Conservation (phyloP, 78 protist genomes). For the Ministeria vibrans region DNA sequence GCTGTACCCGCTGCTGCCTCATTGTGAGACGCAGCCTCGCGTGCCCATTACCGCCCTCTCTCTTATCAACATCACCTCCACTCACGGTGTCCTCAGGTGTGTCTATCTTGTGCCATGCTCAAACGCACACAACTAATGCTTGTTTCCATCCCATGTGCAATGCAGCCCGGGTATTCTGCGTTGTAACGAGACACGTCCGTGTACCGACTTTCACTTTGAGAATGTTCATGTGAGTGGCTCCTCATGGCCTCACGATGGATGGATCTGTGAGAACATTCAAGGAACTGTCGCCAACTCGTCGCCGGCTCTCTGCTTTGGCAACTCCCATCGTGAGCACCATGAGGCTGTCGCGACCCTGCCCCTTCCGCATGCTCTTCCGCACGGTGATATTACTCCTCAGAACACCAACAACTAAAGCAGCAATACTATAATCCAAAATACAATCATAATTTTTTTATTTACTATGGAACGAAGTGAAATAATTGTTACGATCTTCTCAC, state of each 20-base stretch:
- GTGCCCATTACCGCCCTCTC: background rate
- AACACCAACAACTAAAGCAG: background rate
- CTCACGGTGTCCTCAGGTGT: background rate
- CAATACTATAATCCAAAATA: too few species aligned
- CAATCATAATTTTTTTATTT: too few species aligned
- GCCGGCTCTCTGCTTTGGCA: background rate
- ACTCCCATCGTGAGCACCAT: background rate
- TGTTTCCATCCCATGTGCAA: background rate
- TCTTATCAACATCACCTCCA: background rate
- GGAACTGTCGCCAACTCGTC: background rate
- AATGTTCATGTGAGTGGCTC: background rate
- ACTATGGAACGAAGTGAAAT: too few species aligned
- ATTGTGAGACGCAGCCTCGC: constrained; percentile 12
- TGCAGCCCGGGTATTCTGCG: too few species aligned
- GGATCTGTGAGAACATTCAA: background rate
- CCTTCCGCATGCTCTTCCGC: background rate
- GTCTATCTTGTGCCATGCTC: background rate
- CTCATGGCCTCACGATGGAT: background rate
- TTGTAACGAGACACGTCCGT: background rate
- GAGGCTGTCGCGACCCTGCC: background rate
- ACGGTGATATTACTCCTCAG: background rate
- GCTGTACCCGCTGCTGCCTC: background rate
- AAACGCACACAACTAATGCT: background rate
- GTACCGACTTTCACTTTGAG: background rate
- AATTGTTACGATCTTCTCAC: too few species aligned